Percentiles rank a stretch among this genome's conserved stretches.
Conservation (phyloP, 2,329 filamentous ascomycete species). For the Sclerotinia nivalis region DNA sequence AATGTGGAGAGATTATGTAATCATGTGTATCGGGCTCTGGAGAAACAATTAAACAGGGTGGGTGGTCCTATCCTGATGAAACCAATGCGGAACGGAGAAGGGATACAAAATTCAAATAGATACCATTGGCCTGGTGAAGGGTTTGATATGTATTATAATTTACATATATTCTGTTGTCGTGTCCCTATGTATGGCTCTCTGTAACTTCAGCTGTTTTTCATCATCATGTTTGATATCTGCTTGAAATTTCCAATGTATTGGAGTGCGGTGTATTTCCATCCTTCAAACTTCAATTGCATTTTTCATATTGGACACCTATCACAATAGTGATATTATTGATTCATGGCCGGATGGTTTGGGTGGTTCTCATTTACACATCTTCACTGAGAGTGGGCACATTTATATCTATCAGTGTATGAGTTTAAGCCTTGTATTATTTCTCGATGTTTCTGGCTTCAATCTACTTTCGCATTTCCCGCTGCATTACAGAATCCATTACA, state of each 20-base stretch:
- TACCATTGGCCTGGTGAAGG: not conserved
- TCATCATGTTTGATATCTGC: not conserved
- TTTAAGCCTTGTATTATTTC: not conserved
- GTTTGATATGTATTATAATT: not conserved
- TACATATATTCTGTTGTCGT: too few relatives aligned
- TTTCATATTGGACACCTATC: not conserved
- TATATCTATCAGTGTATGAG: too few relatives aligned
- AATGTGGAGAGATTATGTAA: not conserved
- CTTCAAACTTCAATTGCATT: not conserved
- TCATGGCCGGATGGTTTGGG: not conserved
- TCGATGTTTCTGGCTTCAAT: not conserved
- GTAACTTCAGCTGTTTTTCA: not conserved
- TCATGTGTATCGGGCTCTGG: constrained; percentile 1
- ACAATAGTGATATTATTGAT: not conserved
- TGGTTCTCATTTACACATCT: not conserved
- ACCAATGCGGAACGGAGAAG: not conserved
- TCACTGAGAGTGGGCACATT: not conserved
- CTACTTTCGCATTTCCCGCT: not conserved
- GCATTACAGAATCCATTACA: not conserved
- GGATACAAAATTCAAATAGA: not conserved
- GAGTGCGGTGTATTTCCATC: not conserved
- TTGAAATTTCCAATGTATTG: not conserved
- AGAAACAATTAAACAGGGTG: not conserved
- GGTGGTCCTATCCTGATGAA: not conserved
- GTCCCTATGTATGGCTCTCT: not conserved